Percentiles rank a stretch among this genome's conserved stretches.
phyloP scores from a whole-genome alignment of 2,329 filamentous ascomycete genomes.

The Sporothrix sp. region DNA sequence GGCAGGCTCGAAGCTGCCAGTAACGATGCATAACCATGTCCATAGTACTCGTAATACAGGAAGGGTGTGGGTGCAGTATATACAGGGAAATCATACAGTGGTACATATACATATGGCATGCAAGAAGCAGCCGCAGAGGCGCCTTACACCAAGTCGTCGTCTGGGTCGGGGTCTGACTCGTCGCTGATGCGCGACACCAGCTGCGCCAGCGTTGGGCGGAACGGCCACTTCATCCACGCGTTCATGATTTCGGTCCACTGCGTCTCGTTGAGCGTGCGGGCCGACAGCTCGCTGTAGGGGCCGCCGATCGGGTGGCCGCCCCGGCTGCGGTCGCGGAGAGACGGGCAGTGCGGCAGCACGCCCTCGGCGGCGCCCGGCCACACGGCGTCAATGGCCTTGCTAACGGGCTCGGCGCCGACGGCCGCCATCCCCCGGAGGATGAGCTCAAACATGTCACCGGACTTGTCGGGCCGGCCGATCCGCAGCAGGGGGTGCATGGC shows the following conservation, averaged over 20 bases:
- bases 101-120: no score
- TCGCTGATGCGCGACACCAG: conserved; percentile 34
- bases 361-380: conserved; percentile 51
- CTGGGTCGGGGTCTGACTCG: conserved; percentile 20
- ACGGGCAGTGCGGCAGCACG: conserved; percentile 38
- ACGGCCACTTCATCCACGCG: conserved; percentile 58
- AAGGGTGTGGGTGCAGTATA: no score
- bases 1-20: no score
- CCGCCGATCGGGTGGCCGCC: conserved; percentile 37
- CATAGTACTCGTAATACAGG: no score
- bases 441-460: conserved; percentile 44
- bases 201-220: conserved; percentile 40
- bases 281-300: conserved; percentile 30
- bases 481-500: conserved; percentile 39
- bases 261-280: conserved; percentile 39
- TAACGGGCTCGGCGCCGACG: conserved; percentile 27
- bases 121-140: no score
- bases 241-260: conserved; percentile 51
- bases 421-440: conserved; percentile 35
- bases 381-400: conserved; percentile 39
- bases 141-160: conserved; percentile 11
- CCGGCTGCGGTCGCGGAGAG: conserved; percentile 35
- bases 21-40: no score
- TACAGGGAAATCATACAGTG: no score
- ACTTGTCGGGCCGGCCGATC: conserved; percentile 28